Base-by-base conservation (phyloP, 2,329 filamentous ascomycete genomes). In the Sporothrix mexicana region DNA sequence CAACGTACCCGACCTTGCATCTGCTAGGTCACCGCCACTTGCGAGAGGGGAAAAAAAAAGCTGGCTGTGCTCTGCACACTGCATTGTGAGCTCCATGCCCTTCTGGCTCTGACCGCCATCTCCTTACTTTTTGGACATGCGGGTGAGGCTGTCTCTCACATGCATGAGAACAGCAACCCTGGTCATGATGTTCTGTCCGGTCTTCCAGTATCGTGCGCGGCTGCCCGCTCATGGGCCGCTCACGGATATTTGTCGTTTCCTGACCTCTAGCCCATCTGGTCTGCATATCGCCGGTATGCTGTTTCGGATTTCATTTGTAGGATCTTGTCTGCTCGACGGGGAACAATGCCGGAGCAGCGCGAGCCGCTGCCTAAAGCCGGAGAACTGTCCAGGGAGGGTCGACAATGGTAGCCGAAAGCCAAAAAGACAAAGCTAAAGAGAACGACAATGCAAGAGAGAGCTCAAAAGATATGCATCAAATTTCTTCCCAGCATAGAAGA, bases 21-120 rank as follows among this genome's bases (percentile, higher is more conserved):
- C 15, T n/a, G 6, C 13, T 51, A 23, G 23, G 59, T 49, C 55
- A 73, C 72, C 57, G 59, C 72, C 66, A 70, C 30, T 73, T 66
- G 55, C 49, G 10, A 36, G 30, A 36, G 7, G 30, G 7, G 7
- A 7, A 36, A 36, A 36, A 30, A 30, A 51, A 67, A 17, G 9
- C 7, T 10, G 13, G 30, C 36, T 69, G 30, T 12, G n/a, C 30
- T 10, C 30, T 57, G 67, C 67, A 57, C 30, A 20, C 30, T 43
- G 66, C 47, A 69, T 55, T 20, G 59, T 43, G 47, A 68, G 25
- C 64, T 68, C 17, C 25, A 20, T 62, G 41, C 41, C 61, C 30
- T 41, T 9, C 67, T 36, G n/a, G 30, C 67, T 23, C 30, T 57
- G 30, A 55, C 49, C 67, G 49, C 30, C 67, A 47, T 55, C 49